A percentile compares a stretch with the other conserved stretches of the same genome.
These are phyloP conservation scores for Solanum medicagineum DNA, from an alignment of 257 asterid species.

Conservation along the genomic window DNA sequence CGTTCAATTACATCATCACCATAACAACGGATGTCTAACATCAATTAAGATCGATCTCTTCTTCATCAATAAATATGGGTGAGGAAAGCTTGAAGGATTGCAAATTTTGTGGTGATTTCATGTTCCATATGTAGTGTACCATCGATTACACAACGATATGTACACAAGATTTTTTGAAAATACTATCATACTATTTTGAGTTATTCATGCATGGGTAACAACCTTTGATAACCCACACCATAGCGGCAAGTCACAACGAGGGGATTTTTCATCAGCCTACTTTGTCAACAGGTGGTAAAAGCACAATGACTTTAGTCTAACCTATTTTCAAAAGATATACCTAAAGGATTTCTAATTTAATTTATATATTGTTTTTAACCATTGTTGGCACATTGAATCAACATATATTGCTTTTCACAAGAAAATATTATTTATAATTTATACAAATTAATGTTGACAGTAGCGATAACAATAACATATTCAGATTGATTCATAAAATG, in stretches of 20 bases:
- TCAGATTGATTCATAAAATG: background rate
- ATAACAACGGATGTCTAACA: background rate
- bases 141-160: background rate
- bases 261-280: background rate
- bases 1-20: background rate
- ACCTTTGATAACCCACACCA: background rate
- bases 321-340: background rate
- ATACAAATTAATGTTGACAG: background rate
- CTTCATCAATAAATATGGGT: too few species aligned
- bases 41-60: background rate
- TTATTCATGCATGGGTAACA: background rate
- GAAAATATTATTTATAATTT: background rate
- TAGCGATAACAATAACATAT: too few species aligned
- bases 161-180: background rate
- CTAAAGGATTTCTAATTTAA: background rate
- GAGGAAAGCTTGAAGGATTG: background rate
- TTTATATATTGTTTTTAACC: background rate
- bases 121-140: background rate
- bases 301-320: background rate
- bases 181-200: background rate
- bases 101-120: background rate
- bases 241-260: background rate
- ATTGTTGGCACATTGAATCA: background rate
- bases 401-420: background rate
- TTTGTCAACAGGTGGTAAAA: background rate